Conservation (phyloP, 176 grass and related monocot genomes). For the Elymus sibiricus region DNA sequence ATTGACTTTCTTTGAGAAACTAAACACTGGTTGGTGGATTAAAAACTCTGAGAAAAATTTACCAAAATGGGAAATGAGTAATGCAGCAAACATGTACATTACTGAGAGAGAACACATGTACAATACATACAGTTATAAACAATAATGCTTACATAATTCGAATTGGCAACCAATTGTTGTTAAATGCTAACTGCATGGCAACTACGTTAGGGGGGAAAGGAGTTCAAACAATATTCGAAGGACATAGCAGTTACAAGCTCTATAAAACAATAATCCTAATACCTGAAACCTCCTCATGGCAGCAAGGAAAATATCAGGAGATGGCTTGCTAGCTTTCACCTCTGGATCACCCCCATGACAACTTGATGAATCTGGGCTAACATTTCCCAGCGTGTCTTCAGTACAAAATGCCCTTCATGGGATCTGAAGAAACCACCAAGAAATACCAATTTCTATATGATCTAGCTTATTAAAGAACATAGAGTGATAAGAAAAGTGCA, state of each 20-base stretch:
- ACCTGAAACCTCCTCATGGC: slow-evolving; percentile 78
- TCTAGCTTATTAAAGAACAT: neutral
- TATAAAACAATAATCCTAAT: neutral
- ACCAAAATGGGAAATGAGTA: no score
- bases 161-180: no score
- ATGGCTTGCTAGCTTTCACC: slow-evolving; percentile 83
- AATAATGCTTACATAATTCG: no score
- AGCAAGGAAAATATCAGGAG: slow-evolving; percentile 88
- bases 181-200: neutral
- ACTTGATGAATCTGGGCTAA: slow-evolving; percentile 75
- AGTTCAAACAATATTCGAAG: neutral
- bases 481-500: neutral
- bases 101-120: no score
- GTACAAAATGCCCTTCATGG: slow-evolving; percentile 62
- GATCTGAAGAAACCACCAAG: slow-evolving; percentile 43
- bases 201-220: slow-evolving; percentile 4
- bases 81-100: no score
- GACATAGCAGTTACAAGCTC: neutral
- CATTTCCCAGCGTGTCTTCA: slow-evolving; percentile 79
- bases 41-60: no score
- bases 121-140: no score
- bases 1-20: no score
- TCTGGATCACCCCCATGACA: slow-evolving; percentile 81
- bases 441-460: neutral
- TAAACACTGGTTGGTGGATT: no score